phyloP scores from a whole-genome alignment of 768 basidiomycete species.

The Lepiota brunneoincarnata region DNA sequence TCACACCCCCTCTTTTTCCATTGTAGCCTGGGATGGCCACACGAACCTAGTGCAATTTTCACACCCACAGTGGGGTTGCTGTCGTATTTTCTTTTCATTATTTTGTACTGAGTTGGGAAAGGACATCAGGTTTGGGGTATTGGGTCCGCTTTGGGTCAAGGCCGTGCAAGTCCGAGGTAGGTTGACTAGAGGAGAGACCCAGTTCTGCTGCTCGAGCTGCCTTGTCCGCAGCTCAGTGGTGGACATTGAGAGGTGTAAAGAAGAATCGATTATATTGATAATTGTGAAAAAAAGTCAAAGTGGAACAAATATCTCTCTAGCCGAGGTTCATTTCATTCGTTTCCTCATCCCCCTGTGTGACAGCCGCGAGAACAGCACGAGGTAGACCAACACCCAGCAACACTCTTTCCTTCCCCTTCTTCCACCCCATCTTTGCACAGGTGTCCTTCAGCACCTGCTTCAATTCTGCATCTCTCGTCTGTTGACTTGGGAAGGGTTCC shows the following conservation, averaged over 20 bases:
- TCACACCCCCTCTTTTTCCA: not conserved
- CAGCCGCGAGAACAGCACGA: not conserved
- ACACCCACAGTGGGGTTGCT: not conserved
- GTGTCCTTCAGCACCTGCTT: slow-evolving; percentile 9
- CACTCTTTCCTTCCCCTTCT: slow-evolving; percentile 11
- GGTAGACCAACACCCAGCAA: slow-evolving; percentile 7
- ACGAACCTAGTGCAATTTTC: not conserved
- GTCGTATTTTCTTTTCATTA: not conserved
- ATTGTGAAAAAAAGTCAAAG: too few relatives aligned
- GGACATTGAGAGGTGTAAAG: slow-evolving; percentile 4
- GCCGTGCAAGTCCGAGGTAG: slow-evolving; percentile 12
- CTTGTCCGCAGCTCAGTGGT: not conserved
- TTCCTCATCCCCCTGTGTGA: slow-evolving; percentile 1
- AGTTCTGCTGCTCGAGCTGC: not conserved
- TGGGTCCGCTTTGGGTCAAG: not conserved
- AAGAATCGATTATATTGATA: not conserved
- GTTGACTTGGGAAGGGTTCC: slow-evolving; percentile 36
- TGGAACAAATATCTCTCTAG: not conserved
- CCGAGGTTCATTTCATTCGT: slow-evolving; percentile 11
- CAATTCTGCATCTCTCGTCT: slow-evolving; percentile 1
- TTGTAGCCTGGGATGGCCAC: not conserved
- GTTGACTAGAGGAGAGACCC: not conserved
- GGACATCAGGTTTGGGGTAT: not conserved
- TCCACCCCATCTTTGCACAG: slow-evolving; percentile 2
- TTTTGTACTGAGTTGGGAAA: not conserved